Percentiles rank a stretch among this genome's conserved stretches.
Evolutionary conservation across 2,329 filamentous ascomycete genomes (phyloP).

Genomic region (Fusarium nurragi): DNA sequence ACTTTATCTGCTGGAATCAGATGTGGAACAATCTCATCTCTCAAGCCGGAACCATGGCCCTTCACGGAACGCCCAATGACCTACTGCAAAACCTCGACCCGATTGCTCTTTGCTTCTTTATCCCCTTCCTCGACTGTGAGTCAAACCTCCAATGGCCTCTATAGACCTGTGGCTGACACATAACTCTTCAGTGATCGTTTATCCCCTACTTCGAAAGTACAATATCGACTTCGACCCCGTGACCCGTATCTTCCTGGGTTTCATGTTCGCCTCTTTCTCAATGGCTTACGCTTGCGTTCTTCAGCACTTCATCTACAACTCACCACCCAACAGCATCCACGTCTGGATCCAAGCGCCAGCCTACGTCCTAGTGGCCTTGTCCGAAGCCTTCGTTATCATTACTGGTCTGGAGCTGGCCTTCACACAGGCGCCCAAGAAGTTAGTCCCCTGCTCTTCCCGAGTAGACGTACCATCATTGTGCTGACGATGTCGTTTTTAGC

Average conservation of each 20-base stretch:
- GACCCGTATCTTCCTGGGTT: not conserved
- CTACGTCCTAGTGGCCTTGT: not conserved
- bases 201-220: not conserved
- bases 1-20: constrained; percentile 13
- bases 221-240: constrained; percentile 5
- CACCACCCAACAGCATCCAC: constrained; percentile 2
- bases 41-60: constrained; percentile 3
- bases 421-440: constrained; percentile 3
- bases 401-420: constrained; percentile 9
- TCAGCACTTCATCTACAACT: constrained; percentile 1
- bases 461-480: rapidly evolving
- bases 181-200: not conserved
- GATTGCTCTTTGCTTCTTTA: constrained; percentile 1
- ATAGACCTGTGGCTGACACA: rapidly evolving
- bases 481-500: not conserved
- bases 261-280: constrained; percentile 6
- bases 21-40: constrained; percentile 16
- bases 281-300: constrained; percentile 7
- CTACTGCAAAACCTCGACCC: not conserved
- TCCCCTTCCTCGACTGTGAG: constrained; percentile 6
- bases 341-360: constrained; percentile 5
- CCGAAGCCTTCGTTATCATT: constrained; percentile 3
- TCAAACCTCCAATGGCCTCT: rapidly evolving
- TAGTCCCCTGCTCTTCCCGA: not conserved
- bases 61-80: constrained; percentile 1